These are phyloP conservation scores for Apium graveolens DNA, from an alignment of 129 eudicot species.

Conservation along the genomic window DNA sequence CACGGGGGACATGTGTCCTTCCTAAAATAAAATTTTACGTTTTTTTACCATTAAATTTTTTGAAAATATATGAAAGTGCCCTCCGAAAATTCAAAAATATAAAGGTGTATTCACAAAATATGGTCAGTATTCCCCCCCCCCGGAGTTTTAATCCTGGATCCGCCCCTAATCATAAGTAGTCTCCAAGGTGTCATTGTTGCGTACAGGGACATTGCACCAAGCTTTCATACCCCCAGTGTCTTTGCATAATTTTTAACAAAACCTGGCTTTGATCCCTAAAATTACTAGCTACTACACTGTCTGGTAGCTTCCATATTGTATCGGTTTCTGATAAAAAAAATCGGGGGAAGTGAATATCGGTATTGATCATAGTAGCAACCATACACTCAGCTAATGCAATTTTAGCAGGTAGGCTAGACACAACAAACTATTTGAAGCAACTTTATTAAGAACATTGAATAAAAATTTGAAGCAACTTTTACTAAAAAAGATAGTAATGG, in stretches of 20 bases:
- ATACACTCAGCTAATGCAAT: not conserved
- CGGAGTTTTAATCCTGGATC: too few relatives aligned
- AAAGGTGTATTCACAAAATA: too few relatives aligned
- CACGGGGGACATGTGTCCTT: too few relatives aligned
- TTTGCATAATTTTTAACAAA: constrained; percentile 29
- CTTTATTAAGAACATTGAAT: constrained; percentile 23
- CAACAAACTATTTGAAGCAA: not conserved
- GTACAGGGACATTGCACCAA: constrained; percentile 51
- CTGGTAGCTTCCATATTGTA: constrained; percentile 26
- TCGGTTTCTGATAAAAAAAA: constrained; percentile 14
- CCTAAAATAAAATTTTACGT: too few relatives aligned
- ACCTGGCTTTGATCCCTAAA: constrained; percentile 36
- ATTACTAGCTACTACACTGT: constrained; percentile 41
- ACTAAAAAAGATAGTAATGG: constrained; percentile 10
- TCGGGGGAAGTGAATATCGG: constrained; percentile 6
- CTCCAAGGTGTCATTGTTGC: constrained; percentile 30
- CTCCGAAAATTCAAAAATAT: too few relatives aligned
- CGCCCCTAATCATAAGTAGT: too few relatives aligned
- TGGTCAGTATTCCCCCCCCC: too few relatives aligned
- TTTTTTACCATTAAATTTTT: too few relatives aligned
- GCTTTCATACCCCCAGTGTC: constrained; percentile 24
- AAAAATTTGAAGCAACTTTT: constrained; percentile 3
- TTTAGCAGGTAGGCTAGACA: not conserved
- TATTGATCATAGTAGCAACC: constrained; percentile 29
- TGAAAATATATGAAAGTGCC: too few relatives aligned